Evolutionary conservation across 352 stramenopile species (phyloP), one percentile per base, ranked within the genome.

Genomic region (Phytophthora tentaculata): DNA sequence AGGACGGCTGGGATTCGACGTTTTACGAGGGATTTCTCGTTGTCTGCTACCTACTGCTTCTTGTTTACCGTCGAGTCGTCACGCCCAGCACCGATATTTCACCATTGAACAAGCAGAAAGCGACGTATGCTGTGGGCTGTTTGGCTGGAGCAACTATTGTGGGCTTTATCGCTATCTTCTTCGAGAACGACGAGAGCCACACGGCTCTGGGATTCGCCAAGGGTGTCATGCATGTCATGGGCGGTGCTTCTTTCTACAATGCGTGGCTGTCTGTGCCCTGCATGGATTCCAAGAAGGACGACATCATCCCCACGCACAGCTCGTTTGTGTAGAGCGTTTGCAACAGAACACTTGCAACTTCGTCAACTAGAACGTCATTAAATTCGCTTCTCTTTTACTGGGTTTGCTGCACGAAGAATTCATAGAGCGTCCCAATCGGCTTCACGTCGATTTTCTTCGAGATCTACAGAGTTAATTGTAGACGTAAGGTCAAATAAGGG

Each of bases 221-320:
- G 52, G 86, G 83, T 0, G 73, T 79, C 37, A 90, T 92, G 82
- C 83, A 92, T 73, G 64, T 91, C 53, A 60, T 89, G 12, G 83
- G 77, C 8, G 86, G 83, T 19, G 80, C 79, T 1, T 77, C 81
- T 14, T 94, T 91, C 61, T 94, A 92, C 72, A 89, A 89, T 49
- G 84, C 86, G 56, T 94, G 86, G 86, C 79, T 90, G 5, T 79
- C 80, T 12, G 83, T 92, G 17, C 81, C 86, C 20, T 94, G 86
- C 47, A 75, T 94, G 45, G 86, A 94, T 68, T 92, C 86, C 16
- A 94, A 94, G 71, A 94, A 94, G 71, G 88, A 85, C 26, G 86
- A 94, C 53, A 72, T 92, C 22, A 91, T 92, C 49, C 83, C 81
- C 3, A 88, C 76, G 2, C 86, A 94, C 69, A 85, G 76, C 43